These are phyloP conservation scores for Boletus tomentosulus DNA, from an alignment of 768 basidiomycete species.

Conservation along the genomic window DNA sequence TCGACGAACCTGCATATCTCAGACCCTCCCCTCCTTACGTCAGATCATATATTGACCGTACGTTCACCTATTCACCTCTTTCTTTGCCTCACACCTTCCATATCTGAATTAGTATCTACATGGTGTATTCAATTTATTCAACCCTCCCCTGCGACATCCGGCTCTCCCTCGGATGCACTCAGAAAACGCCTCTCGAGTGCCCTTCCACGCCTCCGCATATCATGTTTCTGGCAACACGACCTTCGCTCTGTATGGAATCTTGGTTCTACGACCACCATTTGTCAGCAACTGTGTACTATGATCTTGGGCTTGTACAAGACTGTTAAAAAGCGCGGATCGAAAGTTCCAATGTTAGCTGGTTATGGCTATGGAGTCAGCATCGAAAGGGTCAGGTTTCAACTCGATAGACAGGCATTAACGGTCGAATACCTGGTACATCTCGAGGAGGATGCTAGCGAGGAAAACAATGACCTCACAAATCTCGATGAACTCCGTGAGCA, in stretches of 20 bases:
- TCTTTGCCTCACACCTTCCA: conserved; percentile 2
- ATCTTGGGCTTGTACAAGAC: conserved; percentile 75
- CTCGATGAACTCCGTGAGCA: conserved; percentile 71
- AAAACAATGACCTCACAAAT: conserved; percentile 33
- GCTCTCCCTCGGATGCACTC: conserved; percentile 35
- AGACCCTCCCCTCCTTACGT: conserved; percentile 91
- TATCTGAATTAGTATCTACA: conserved; percentile 60
- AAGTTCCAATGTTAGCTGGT: conserved; percentile 69
- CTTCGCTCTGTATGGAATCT: conserved; percentile 84
- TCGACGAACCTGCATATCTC: conserved; percentile 87
- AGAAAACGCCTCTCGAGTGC: conserved; percentile 23
- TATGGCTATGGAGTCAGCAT: conserved; percentile 82
- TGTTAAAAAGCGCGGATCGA: conserved; percentile 69
- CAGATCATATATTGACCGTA: conserved; percentile 77
- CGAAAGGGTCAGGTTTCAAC: conserved; percentile 73
- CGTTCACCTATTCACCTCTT: conserved; percentile 25
- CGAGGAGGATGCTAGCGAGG: conserved; percentile 41
- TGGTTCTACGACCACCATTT: conserved; percentile 56
- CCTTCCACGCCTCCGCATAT: conserved; percentile 59
- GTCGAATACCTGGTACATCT: conserved; percentile 83
- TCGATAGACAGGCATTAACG: conserved; percentile 76
- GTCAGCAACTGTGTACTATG: conserved; percentile 85
- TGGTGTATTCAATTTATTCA: conserved; percentile 85
- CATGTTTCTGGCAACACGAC: conserved; percentile 95
- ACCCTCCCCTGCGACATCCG: conserved; percentile 32